Evolutionary conservation across 192 early-diverging fungal genomes (phyloP).

Genomic region (Podila horticola): DNA sequence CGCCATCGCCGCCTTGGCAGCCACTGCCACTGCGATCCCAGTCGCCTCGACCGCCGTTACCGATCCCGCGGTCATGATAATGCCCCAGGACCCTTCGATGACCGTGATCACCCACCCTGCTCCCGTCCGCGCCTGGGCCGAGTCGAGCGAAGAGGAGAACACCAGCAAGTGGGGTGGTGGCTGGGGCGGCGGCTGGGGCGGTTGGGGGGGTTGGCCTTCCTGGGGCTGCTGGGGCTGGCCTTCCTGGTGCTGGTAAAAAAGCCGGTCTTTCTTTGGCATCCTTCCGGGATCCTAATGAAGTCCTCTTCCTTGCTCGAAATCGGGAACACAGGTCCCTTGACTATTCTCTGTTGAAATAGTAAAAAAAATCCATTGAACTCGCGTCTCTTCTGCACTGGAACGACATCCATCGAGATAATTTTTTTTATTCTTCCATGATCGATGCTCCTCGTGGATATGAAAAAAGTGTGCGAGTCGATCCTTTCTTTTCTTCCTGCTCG

Average conservation of each 20-base stretch:
- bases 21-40: background rate
- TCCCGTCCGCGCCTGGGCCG: background rate
- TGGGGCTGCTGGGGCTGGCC: background rate
- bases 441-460: background rate
- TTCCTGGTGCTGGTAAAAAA: background rate
- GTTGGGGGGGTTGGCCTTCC: background rate
- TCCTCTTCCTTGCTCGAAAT: no score
- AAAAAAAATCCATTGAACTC: no score
- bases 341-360: no score
- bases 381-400: no score
- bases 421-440: no score
- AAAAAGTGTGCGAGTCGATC: background rate
- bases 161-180: conserved; percentile 6
- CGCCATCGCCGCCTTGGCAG: background rate
- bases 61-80: no score
- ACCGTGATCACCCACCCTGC: background rate
- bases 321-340: no score
- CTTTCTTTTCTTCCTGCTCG: background rate
- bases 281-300: no score
- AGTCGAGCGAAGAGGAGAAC: background rate
- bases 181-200: background rate
- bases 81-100: background rate
- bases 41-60: background rate
- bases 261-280: background rate
- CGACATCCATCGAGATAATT: no score